These are phyloP conservation scores for Spinellus fusiger DNA, from an alignment of 192 early-diverging fungal genomes.

Conservation along the genomic window DNA sequence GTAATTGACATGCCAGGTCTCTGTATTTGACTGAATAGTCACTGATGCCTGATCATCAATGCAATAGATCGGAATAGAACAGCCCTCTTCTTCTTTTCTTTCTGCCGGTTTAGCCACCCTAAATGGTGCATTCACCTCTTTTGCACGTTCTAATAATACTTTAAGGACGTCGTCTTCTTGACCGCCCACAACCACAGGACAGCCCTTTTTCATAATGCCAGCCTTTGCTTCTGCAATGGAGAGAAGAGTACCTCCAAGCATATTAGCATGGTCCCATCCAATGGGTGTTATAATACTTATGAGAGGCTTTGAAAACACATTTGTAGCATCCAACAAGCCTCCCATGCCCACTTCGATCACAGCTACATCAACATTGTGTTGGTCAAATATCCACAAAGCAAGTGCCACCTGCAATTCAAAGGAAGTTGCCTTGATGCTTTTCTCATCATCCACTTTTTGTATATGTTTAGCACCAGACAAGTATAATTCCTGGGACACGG, in stretches of 20 bases:
- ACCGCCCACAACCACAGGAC: slow-evolving; percentile 42
- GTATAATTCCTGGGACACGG: slow-evolving; percentile 39
- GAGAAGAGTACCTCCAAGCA: slow-evolving; percentile 61
- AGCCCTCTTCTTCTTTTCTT: too few species aligned
- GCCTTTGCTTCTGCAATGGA: slow-evolving; percentile 73
- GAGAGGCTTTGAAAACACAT: slow-evolving; percentile 52
- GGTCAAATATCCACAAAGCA: slow-evolving; percentile 54
- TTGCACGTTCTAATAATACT: slow-evolving; percentile 27
- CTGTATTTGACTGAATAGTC: not conserved
- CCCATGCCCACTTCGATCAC: slow-evolving; percentile 85
- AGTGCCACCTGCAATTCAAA: slow-evolving; percentile 71
- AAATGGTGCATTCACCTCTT: slow-evolving; percentile 1
- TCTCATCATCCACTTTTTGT: slow-evolving; percentile 29
- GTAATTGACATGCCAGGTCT: not conserved
- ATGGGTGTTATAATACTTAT: slow-evolving; percentile 59
- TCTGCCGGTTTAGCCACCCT: not conserved
- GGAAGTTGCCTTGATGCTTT: slow-evolving; percentile 40
- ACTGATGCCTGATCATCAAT: too few species aligned
- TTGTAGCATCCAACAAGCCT: slow-evolving; percentile 76
- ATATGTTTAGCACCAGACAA: slow-evolving; percentile 36
- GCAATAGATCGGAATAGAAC: too few species aligned
- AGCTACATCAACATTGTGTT: slow-evolving; percentile 58
- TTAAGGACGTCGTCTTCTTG: slow-evolving; percentile 47
- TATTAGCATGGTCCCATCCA: slow-evolving; percentile 67
- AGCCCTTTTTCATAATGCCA: slow-evolving; percentile 62